These are phyloP conservation scores for Penicillium sp. DNA, from an alignment of 2,329 filamentous ascomycete species.

Conservation along the genomic window DNA sequence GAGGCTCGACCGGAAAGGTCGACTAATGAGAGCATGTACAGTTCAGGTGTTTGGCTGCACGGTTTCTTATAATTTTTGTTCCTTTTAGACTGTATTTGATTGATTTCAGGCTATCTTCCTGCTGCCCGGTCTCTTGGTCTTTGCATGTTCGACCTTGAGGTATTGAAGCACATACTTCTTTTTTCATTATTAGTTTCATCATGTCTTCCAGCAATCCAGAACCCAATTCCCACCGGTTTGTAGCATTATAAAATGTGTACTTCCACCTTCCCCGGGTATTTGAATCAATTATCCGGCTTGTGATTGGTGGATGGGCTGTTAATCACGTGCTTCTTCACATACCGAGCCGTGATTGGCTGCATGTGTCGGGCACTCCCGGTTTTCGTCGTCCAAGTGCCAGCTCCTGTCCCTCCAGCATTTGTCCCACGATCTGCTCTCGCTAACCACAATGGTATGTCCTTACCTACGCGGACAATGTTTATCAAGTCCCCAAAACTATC, in stretches of 20 bases:
- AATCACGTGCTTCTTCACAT: slow-evolving; percentile 18
- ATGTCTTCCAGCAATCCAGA: neutral
- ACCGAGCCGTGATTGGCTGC: slow-evolving; percentile 2
- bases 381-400: slow-evolving; percentile 33
- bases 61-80: slow-evolving; percentile 23
- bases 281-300: slow-evolving; percentile 2
- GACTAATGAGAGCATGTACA: slow-evolving; percentile 43
- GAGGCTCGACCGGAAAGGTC: slow-evolving; percentile 47
- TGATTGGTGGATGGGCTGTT: slow-evolving; percentile 27
- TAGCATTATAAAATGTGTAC: neutral
- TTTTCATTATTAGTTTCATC: slow-evolving; percentile 11
- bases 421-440: slow-evolving; percentile 26
- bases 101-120: slow-evolving; percentile 19
- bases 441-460: slow-evolving; percentile 34
- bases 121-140: slow-evolving; percentile 11
- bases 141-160: slow-evolving; percentile 19
- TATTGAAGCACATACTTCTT: slow-evolving; percentile 24
- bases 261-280: neutral
- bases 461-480: neutral
- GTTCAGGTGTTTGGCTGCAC: slow-evolving; percentile 29
- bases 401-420: slow-evolving; percentile 27
- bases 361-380: slow-evolving; percentile 36
- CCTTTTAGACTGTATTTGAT: slow-evolving; percentile 22
- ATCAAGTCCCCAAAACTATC: neutral
- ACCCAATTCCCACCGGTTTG: neutral